A percentile compares a stretch with the other conserved stretches of the same genome.
phyloP scores from a whole-genome alignment of 371 early-diverging fungal species.

The Chytridiales sp. region DNA sequence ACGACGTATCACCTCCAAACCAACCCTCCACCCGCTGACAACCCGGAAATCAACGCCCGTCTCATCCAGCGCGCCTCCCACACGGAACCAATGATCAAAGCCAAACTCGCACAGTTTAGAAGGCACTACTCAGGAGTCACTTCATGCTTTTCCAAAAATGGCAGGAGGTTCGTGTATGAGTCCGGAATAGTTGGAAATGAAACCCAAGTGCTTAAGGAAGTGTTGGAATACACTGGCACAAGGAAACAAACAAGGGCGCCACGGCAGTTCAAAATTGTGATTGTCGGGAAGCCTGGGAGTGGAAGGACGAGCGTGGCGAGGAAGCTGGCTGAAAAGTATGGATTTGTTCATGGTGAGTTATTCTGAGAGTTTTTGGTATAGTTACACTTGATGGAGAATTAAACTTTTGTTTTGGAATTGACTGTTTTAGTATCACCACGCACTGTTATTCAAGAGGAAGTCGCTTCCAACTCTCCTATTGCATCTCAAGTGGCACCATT shows the following conservation, averaged over 20 bases:
- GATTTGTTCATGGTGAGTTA: slow-evolving; percentile 42
- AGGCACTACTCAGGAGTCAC: slow-evolving; percentile 30
- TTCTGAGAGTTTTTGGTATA: neutral
- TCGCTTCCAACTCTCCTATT: slow-evolving; percentile 28
- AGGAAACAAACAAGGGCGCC: slow-evolving; percentile 38
- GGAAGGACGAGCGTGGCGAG: slow-evolving; percentile 43
- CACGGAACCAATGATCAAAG: slow-evolving; percentile 23
- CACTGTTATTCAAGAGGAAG: slow-evolving; percentile 40
- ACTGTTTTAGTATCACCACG: slow-evolving; percentile 44
- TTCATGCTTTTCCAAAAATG: slow-evolving; percentile 27
- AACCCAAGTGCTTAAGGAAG: slow-evolving; percentile 27
- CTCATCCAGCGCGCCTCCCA: slow-evolving; percentile 36
- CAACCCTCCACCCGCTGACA: slow-evolving; percentile 34
- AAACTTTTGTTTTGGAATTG: neutral
- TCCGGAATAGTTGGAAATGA: slow-evolving; percentile 37
- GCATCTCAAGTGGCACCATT: slow-evolving; percentile 25
- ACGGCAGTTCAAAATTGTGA: slow-evolving; percentile 34
- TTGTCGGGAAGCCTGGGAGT: slow-evolving; percentile 46
- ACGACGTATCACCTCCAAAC: slow-evolving; percentile 33
- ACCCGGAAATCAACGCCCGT: slow-evolving; percentile 27
- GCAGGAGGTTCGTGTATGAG: slow-evolving; percentile 22
- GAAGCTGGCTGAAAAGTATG: slow-evolving; percentile 35
- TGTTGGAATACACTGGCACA: slow-evolving; percentile 24
- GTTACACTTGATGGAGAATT: neutral
- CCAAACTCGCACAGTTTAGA: slow-evolving; percentile 35